A percentile compares a stretch with the other conserved stretches of the same genome.
Conservation (phyloP, 1,284 basidiomycete genomes). For the Moniliella sp. region DNA sequence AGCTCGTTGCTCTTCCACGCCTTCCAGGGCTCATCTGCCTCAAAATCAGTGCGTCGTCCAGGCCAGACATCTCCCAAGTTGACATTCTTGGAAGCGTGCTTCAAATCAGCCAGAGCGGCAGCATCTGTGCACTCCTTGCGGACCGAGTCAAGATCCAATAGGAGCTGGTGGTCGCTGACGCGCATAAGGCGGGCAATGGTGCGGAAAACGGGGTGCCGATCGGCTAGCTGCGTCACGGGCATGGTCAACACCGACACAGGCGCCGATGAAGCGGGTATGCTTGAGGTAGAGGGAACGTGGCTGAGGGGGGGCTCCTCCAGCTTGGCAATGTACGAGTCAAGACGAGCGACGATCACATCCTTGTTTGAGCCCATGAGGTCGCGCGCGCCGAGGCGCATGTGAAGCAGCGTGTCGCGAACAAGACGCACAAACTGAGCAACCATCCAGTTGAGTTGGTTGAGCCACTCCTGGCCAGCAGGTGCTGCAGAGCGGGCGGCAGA, state of each 20-base stretch:
- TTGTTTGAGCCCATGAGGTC: conserved; percentile 51
- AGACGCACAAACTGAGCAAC: conserved; percentile 68
- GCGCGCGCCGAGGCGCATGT: conserved; percentile 38
- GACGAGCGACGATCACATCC: no score
- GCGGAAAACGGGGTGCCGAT: conserved; percentile 29
- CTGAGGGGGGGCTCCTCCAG: conserved; percentile 41
- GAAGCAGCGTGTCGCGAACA: conserved; percentile 51
- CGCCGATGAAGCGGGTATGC: no score
- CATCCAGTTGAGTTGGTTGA: conserved; percentile 69
- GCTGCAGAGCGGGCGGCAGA: conserved; percentile 56
- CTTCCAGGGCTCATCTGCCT: conserved; percentile 53
- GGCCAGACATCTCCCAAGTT: conserved; percentile 63
- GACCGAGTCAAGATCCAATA: conserved; percentile 53
- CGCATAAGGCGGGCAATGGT: conserved; percentile 56
- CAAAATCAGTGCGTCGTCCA: conserved; percentile 65
- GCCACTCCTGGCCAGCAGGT: conserved; percentile 49
- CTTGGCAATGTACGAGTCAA: conserved; percentile 64
- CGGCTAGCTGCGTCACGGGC: conserved; percentile 2
- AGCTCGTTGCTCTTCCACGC: conserved; percentile 69
- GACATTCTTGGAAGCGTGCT: conserved; percentile 78
- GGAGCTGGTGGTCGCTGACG: conserved; percentile 47
- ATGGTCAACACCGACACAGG: no score
- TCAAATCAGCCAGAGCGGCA: conserved; percentile 36
- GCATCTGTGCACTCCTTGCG: conserved; percentile 55
- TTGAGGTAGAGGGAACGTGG: no score